Percentiles rank a stretch among this genome's conserved stretches.
phyloP scores from a whole-genome alignment of 441 rosid genomes.

The Lepidium campestre region DNA sequence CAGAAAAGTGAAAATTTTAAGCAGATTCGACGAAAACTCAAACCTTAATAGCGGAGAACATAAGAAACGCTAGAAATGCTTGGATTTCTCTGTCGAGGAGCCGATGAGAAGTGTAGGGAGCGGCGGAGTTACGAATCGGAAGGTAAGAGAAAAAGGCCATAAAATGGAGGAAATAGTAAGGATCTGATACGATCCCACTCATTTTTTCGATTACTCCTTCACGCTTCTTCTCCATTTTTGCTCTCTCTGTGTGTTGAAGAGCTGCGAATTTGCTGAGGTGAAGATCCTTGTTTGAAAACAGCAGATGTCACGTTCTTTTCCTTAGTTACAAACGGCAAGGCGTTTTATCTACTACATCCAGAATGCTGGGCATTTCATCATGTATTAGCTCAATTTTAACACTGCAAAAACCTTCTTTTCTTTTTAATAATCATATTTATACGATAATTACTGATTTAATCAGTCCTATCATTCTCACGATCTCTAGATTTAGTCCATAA shows the following conservation, averaged over 20 bases:
- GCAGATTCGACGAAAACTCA: background rate
- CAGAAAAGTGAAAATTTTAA: background rate
- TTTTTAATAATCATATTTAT: too few species aligned
- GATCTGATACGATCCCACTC: constrained; percentile 54
- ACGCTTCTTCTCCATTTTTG: constrained; percentile 29
- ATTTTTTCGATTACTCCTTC: constrained; percentile 37
- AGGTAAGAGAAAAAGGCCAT: constrained; percentile 73
- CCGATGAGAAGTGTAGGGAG: constrained; percentile 36
- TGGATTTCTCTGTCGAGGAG: constrained; percentile 66
- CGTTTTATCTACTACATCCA: background rate
- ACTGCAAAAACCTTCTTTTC: background rate
- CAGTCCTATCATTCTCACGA: too few species aligned
- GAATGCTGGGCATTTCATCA: background rate
- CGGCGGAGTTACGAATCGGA: constrained; percentile 52
- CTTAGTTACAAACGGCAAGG: background rate
- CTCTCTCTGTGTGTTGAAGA: background rate
- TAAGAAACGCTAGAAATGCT: constrained; percentile 56
- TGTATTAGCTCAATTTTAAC: background rate
- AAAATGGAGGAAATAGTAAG: constrained; percentile 62
- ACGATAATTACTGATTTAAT: background rate
- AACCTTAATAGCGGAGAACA: constrained; percentile 61
- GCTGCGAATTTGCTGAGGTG: background rate
- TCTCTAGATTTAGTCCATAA: too few species aligned
- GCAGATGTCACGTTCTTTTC: constrained; percentile 15
- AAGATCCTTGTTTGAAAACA: background rate